A percentile compares a stretch with the other conserved stretches of the same genome.
Conservation (phyloP, 2,329 filamentous ascomycete genomes). For the Alternaria burnsii region DNA sequence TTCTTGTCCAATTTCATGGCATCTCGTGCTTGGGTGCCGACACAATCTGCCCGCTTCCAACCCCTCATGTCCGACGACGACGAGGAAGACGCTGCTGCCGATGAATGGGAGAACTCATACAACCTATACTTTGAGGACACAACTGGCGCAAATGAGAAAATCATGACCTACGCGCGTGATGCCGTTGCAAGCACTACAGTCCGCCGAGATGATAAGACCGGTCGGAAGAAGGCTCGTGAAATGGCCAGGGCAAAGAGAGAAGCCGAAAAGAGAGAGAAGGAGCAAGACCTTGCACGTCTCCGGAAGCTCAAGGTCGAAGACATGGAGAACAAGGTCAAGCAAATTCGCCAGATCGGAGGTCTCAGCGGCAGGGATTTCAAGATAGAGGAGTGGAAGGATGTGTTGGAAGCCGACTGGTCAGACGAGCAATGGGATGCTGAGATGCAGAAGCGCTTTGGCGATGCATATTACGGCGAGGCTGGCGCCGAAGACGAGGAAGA, state of each 20-base stretch:
- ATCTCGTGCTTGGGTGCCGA: constrained; percentile 86
- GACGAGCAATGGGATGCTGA: constrained; percentile 89
- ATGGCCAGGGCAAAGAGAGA: constrained; percentile 80
- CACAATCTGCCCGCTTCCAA: constrained; percentile 71
- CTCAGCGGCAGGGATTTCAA: constrained; percentile 71
- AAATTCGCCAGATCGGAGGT: constrained; percentile 90
- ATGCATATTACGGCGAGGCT: constrained; percentile 83
- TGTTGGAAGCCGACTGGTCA: constrained; percentile 89
- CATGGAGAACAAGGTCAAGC: constrained; percentile 82
- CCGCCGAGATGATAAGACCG: constrained; percentile 80
- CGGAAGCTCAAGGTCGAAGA: constrained; percentile 91
- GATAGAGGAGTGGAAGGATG: constrained; percentile 82
- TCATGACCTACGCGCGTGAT: constrained; percentile 90
- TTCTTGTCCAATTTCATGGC: constrained; percentile 96
- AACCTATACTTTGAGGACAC: constrained; percentile 97
- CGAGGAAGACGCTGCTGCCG: constrained; percentile 76
- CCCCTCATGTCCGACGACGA: constrained; percentile 93
- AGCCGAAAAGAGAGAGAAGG: constrained; percentile 76
- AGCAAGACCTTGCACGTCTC: constrained; percentile 82
- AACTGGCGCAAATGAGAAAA: constrained; percentile 82
- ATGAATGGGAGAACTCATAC: constrained; percentile 90
- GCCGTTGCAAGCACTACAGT: constrained; percentile 83
- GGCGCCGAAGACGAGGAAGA: constrained; percentile 58
- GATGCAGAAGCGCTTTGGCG: constrained; percentile 88
- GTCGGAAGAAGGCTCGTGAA: constrained; percentile 80